phyloP scores from a whole-genome alignment of 345 rosid species.

The Murraya paniculata region DNA sequence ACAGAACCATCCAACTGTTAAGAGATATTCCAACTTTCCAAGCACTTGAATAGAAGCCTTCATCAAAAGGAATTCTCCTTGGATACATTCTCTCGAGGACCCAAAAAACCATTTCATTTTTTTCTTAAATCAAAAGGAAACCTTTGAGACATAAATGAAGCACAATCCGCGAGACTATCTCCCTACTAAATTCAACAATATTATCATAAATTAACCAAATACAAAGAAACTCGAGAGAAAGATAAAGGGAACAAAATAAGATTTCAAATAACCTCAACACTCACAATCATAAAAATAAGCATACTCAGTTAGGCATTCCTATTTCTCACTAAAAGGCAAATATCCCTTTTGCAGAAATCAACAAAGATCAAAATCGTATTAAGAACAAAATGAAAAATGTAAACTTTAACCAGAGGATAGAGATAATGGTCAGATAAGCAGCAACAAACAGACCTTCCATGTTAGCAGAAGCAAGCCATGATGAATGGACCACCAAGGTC shows the following conservation, averaged over 20 bases:
- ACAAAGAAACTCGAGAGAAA: background rate
- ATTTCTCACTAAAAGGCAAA: background rate
- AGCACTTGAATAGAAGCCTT: conserved; percentile 10
- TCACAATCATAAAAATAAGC: conserved; percentile 2
- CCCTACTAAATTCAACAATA: conserved; percentile 3
- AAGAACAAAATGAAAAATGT: background rate
- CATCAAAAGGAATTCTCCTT: background rate
- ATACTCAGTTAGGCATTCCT: background rate
- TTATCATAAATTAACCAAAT: background rate
- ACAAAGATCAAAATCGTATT: conserved; percentile 22
- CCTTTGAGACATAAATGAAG: conserved; percentile 13
- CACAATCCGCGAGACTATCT: conserved; percentile 1
- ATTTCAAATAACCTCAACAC: background rate
- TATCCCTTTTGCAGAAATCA: conserved; percentile 4
- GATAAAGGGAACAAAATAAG: background rate
- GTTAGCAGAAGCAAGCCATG: conserved; percentile 59
- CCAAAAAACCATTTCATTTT: conserved; percentile 2
- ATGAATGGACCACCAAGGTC: conserved; percentile 51
- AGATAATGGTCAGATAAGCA: background rate
- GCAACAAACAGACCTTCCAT: conserved; percentile 65
- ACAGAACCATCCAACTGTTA: background rate
- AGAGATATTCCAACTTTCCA: conserved; percentile 9
- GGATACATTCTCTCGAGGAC: conserved; percentile 18
- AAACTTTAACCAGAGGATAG: conserved; percentile 14
- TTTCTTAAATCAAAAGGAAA: background rate